Evolutionary conservation across 306 rosid genomes (phyloP).

Genomic region (Trifolium dubium): DNA sequence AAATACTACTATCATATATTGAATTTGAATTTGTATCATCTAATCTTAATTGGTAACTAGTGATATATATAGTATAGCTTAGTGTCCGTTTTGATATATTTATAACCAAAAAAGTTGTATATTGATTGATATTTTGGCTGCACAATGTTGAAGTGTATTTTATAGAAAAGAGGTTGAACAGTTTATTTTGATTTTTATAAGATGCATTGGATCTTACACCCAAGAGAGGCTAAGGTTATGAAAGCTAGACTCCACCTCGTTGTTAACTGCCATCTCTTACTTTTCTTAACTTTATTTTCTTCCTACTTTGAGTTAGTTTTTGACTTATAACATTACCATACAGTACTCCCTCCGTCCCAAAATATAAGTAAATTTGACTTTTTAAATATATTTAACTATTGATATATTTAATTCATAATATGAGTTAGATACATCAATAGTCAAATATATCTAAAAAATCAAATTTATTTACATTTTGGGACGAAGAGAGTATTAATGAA

Average conservation of each 20-base stretch:
- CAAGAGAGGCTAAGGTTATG: slow-evolving; percentile 2
- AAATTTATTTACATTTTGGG: too few species aligned
- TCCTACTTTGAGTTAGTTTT: neutral
- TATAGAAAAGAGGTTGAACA: slow-evolving; percentile 1
- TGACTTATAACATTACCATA: neutral
- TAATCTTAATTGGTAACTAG: too few species aligned
- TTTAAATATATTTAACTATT: too few species aligned
- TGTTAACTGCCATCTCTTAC: slow-evolving; percentile 18
- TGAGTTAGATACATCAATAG: too few species aligned
- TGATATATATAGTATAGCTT: too few species aligned
- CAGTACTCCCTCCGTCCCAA: too few species aligned
- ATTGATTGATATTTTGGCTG: slow-evolving; percentile 1
- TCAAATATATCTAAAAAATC: too few species aligned
- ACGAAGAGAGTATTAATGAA: too few species aligned
- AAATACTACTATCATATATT: too few species aligned
- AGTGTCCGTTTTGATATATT: neutral
- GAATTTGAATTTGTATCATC: too few species aligned
- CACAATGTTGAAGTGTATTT: neutral
- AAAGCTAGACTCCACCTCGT: slow-evolving; percentile 2
- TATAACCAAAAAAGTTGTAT: neutral
- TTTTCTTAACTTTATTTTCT: neutral
- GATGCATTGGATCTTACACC: slow-evolving; percentile 30
- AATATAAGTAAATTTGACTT: too few species aligned
- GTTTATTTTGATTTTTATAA: neutral
- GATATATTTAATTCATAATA: too few species aligned